phyloP scores from a whole-genome alignment of 1,284 basidiomycete genomes.

The Ustilago xerochloae region DNA sequence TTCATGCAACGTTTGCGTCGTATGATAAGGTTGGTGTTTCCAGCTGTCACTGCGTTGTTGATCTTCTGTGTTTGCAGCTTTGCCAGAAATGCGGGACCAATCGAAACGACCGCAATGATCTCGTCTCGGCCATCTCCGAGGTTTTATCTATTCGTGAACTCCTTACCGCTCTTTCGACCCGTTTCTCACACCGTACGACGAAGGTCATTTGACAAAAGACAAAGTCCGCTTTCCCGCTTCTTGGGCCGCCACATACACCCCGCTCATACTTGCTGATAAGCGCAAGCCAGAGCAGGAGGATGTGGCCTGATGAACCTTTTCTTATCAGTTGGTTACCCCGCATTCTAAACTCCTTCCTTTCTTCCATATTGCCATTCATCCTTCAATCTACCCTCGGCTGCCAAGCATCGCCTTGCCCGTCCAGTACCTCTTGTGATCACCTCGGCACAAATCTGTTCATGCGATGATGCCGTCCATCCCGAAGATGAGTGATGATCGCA shows the following conservation, averaged over 20 bases:
- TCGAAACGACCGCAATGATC: background rate
- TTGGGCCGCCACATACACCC: background rate
- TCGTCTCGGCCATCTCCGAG: slow-evolving; percentile 42
- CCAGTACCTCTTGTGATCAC: background rate
- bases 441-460: background rate
- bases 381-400: background rate
- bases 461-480: background rate
- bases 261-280: background rate
- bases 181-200: background rate
- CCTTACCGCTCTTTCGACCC: background rate
- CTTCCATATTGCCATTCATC: background rate
- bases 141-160: slow-evolving; percentile 19
- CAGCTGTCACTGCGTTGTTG: background rate
- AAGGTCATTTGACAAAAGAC: background rate
- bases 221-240: slow-evolving; percentile 10
- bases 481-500: background rate
- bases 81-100: slow-evolving; percentile 16
- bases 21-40: background rate
- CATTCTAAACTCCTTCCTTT: slow-evolving; percentile 2
- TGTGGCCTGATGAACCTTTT: background rate
- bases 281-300: background rate
- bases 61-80: background rate
- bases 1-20: background rate
- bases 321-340: slow-evolving; percentile 34
- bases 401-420: background rate